Conservation (phyloP, 2,329 filamentous ascomycete genomes). For the Cladophialophora immunda region DNA sequence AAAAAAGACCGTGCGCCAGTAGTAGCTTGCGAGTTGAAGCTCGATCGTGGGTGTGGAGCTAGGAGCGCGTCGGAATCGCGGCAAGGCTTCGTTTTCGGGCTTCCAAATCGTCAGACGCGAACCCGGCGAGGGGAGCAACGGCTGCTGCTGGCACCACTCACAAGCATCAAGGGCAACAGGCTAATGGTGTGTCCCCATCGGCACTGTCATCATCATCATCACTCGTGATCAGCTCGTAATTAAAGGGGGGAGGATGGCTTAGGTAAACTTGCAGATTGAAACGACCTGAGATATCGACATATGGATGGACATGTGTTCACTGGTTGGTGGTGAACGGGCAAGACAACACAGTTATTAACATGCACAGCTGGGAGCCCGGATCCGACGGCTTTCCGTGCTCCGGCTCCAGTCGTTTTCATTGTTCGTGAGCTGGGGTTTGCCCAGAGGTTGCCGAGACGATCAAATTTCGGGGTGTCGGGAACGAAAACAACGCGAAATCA, state of each 20-base stretch:
- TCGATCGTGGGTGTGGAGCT: neutral
- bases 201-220: neutral
- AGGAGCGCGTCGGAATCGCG: neutral
- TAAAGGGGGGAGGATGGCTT: neutral
- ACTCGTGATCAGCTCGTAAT: neutral
- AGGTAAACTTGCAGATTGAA: neutral
- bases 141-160: neutral
- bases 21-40: neutral
- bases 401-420: neutral
- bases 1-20: neutral
- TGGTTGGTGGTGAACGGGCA: neutral
- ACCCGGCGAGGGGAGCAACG: neutral
- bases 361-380: neutral
- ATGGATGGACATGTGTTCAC: neutral
- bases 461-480: neutral
- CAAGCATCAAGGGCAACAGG: neutral
- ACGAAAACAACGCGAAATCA: neutral
- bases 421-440: neutral
- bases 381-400: neutral
- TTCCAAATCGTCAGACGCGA: too few species aligned
- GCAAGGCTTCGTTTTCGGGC: neutral
- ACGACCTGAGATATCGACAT: neutral
- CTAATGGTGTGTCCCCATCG: too few species aligned
- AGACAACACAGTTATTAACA: neutral
- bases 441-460: neutral